Evolutionary conservation across 176 grass and related monocot species (phyloP), one percentile per base, ranked within the genome.

Genomic region (Aegilops sharonensis): DNA sequence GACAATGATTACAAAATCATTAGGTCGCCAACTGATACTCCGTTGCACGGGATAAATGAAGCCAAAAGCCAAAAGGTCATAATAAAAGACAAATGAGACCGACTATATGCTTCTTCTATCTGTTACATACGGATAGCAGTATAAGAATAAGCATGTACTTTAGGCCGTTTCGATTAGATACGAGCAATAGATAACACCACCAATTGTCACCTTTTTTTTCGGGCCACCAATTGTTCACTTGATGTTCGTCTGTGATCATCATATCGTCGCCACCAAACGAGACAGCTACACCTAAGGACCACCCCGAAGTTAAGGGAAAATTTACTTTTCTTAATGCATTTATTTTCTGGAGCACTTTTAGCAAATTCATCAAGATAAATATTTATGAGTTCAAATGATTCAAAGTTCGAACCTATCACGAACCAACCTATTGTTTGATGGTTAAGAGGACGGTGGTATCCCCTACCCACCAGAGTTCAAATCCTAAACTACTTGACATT

Each of bases 71-170:
- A 90, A 83, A 71, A 82, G 5, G 10, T 39, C 73, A 1, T 4
- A 59, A 62, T 67, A 74, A 73, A 15, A 11, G 43, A 34, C 9
- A 35, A 30, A 57, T 42, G 85, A 87, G 59, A 9, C 11, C 27
- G 6, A 54, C 31, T 67, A 83, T 84, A 87, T 87, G 35, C 59
- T 40, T 73, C 65, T 47, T 74, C 57, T 72, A 67, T 87, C 67
- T 59, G 11, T 75, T 75, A 35, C 29, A 54, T 54, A 54, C 50
- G 11, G 36, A 79, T 79, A 37, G 73, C 50, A 66, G 42, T 87
- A 83, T 87, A 29, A 32, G 89, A 80, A 84, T 74, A 65, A 68
- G 52, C 31, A 71, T 71, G 79, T 63, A 54, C 72, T 77, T 64
- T 83, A 32, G 62, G 74, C 6, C 23, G 18, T 34, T 9, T 72